Conservation (phyloP, 345 rosid species). For the Lepidium didymum region DNA sequence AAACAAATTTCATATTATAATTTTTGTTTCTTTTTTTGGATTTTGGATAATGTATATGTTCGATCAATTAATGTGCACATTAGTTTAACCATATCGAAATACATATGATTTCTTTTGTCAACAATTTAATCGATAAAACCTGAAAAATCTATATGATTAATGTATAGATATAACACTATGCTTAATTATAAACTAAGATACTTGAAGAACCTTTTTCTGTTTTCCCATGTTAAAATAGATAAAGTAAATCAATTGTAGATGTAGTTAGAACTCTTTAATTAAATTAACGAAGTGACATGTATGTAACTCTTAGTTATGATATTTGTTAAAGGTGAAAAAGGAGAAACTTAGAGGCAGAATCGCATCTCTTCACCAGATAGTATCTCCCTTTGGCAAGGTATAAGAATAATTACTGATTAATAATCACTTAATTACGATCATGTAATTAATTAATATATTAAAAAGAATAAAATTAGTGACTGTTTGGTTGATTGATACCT, state of each 20-base stretch:
- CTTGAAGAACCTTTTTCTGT: not conserved
- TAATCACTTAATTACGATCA: not conserved
- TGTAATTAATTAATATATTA: not conserved
- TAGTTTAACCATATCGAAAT: not conserved
- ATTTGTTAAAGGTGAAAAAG: conserved; percentile 36
- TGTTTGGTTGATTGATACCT: conserved; percentile 3
- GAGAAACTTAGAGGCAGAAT: conserved; percentile 59
- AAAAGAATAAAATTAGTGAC: not conserved
- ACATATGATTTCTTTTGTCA: not conserved
- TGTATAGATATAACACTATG: too few relatives aligned
- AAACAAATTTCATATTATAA: not conserved
- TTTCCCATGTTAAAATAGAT: not conserved
- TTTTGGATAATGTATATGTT: not conserved
- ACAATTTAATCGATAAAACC: too few relatives aligned
- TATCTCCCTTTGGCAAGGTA: conserved; percentile 75
- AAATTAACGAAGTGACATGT: not conserved
- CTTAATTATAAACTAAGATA: not conserved
- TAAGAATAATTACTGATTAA: not conserved
- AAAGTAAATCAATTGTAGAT: not conserved
- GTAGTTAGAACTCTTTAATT: not conserved
- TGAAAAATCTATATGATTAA: too few relatives aligned
- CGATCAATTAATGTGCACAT: not conserved
- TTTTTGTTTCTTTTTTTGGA: not conserved
- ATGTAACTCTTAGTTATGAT: not conserved
- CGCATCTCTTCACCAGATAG: conserved; percentile 63